Conservation (phyloP, 2,329 filamentous ascomycete genomes). For the Metarhizium humberi region DNA sequence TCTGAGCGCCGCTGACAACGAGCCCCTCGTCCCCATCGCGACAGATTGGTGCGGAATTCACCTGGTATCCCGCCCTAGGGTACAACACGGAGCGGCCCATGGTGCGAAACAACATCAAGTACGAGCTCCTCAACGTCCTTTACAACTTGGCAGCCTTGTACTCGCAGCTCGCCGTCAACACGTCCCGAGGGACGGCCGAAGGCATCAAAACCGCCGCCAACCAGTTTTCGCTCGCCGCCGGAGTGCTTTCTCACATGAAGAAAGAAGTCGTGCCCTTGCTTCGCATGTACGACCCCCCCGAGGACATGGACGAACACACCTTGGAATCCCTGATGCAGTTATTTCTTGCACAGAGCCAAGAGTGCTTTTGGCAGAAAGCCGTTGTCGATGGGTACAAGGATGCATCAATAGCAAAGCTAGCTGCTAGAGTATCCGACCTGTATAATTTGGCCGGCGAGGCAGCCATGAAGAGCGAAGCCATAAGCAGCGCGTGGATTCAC, state of each 20-base stretch:
- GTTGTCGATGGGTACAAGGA: slow-evolving; percentile 93
- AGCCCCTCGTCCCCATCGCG: background rate
- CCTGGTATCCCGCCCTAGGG: slow-evolving; percentile 89
- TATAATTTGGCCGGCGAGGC: slow-evolving; percentile 79
- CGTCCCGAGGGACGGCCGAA: slow-evolving; percentile 68
- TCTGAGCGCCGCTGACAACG: slow-evolving; percentile 5
- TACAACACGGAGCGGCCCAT: slow-evolving; percentile 74
- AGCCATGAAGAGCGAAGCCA: slow-evolving; percentile 78
- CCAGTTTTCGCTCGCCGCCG: slow-evolving; percentile 82
- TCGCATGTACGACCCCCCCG: slow-evolving; percentile 70
- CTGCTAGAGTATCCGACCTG: slow-evolving; percentile 80
- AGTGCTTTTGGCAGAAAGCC: slow-evolving; percentile 97
- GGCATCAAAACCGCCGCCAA: slow-evolving; percentile 82
- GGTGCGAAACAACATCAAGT: slow-evolving; percentile 56
- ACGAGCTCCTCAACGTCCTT: slow-evolving; percentile 85
- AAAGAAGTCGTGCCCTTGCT: slow-evolving; percentile 71
- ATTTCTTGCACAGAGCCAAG: slow-evolving; percentile 85
- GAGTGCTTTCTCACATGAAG: slow-evolving; percentile 72
- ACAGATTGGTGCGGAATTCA: slow-evolving; percentile 87
- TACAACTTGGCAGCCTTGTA: slow-evolving; percentile 93
- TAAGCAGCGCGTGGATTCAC: slow-evolving; percentile 94
- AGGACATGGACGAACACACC: slow-evolving; percentile 90
- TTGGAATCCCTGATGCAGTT: slow-evolving; percentile 76
- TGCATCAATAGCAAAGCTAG: slow-evolving; percentile 81
- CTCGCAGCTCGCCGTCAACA: slow-evolving; percentile 77